phyloP scores from a whole-genome alignment of 805 yeast genomes.

The Myxozyma kluyveri region DNA sequence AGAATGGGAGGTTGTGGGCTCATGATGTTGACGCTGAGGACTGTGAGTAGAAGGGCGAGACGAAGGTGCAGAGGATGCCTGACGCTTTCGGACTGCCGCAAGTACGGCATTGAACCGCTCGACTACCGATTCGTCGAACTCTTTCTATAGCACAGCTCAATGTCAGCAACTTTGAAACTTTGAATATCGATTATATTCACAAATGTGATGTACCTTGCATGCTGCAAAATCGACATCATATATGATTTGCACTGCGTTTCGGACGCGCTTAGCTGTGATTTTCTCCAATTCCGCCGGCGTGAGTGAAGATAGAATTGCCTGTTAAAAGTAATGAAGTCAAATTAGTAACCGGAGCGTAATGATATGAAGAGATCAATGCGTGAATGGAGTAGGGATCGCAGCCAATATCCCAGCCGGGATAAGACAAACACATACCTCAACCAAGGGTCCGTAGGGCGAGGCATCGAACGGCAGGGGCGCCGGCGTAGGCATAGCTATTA shows the following conservation, averaged over 20 bases:
- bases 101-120: constrained; percentile 51
- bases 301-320: constrained; percentile 56
- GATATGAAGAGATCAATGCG: no score
- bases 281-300: constrained; percentile 65
- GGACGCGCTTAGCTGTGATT: constrained; percentile 66
- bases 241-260: constrained; percentile 69
- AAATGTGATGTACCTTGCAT: constrained; percentile 37
- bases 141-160: constrained; percentile 43
- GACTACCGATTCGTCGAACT: constrained; percentile 58
- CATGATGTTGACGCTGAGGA: no score
- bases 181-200: neutral
- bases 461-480: constrained; percentile 18
- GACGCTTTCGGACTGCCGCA: no score
- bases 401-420: no score
- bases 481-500: constrained; percentile 11
- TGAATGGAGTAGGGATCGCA: no score
- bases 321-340: neutral
- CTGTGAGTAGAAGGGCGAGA: no score
- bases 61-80: neutral
- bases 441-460: constrained; percentile 11
- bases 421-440: constrained; percentile 10
- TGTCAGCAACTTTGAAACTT: neutral
- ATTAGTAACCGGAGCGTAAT: neutral
- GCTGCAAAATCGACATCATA: constrained; percentile 54
- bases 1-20: neutral